Percentiles rank a stretch among this genome's conserved stretches.
These are phyloP conservation scores for Penicillium rolfsii DNA, from an alignment of 2,329 filamentous ascomycete genomes.

Conservation along the genomic window DNA sequence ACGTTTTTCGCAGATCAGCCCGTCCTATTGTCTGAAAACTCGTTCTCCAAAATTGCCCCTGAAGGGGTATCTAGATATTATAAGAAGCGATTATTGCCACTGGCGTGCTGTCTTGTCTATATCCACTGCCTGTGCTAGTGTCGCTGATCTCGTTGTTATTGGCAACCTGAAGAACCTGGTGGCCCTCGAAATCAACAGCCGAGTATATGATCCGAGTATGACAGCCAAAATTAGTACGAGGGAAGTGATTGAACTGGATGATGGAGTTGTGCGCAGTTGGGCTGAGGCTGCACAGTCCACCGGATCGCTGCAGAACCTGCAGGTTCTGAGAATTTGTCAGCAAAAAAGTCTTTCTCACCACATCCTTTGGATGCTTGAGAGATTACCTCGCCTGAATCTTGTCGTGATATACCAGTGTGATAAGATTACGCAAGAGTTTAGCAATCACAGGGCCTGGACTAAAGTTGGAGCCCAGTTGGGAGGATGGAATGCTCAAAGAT, in stretches of 20 bases:
- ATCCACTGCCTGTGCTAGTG: conserved; percentile 34
- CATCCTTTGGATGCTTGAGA: conserved; percentile 39
- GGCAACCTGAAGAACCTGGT: conserved; percentile 45
- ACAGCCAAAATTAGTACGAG: background rate
- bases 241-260: conserved; percentile 30
- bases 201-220: background rate
- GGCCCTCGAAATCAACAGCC: conserved; percentile 40
- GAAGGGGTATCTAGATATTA: conserved; percentile 40
- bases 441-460: background rate
- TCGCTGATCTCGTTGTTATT: conserved; percentile 44
- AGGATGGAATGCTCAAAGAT: conserved; percentile 16
- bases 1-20: conserved; percentile 36
- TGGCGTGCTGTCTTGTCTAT: conserved; percentile 46
- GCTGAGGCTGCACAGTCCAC: conserved; percentile 39
- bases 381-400: conserved; percentile 42
- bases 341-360: conserved; percentile 38
- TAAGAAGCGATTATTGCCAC: conserved; percentile 34
- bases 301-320: conserved; percentile 43
- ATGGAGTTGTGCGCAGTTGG: conserved; percentile 49
- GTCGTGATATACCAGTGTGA: conserved; percentile 41
- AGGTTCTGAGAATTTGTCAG: conserved; percentile 40
- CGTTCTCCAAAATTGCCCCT: conserved; percentile 35
- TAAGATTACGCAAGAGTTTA: conserved; percentile 23
- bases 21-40: conserved; percentile 39
- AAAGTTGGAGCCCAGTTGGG: background rate